These are phyloP conservation scores for Pseudozyma sp. DNA, from an alignment of 1,284 basidiomycete species.

Conservation along the genomic window DNA sequence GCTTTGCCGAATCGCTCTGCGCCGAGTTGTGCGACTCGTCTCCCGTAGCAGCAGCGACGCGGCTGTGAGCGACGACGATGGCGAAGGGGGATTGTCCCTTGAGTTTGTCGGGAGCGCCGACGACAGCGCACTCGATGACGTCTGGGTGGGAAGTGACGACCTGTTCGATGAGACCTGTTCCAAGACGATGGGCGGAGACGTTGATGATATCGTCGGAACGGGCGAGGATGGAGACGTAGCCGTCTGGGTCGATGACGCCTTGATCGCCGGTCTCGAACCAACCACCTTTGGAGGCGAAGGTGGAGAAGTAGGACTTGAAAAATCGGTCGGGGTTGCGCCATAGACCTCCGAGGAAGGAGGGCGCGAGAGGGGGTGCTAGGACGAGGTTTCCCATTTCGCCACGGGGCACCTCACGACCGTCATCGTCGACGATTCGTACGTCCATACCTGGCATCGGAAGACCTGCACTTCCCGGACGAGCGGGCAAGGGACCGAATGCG, in stretches of 20 bases:
- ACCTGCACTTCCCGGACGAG: conserved; percentile 60
- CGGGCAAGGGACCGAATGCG: conserved; percentile 44
- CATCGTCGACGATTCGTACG: conserved; percentile 64
- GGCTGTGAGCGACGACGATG: conserved; percentile 47
- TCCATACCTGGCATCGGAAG: conserved; percentile 65
- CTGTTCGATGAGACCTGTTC: conserved; percentile 63
- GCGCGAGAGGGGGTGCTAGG: conserved; percentile 54
- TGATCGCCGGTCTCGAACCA: conserved; percentile 67
- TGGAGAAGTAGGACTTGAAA: conserved; percentile 54
- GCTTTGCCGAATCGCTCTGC: conserved; percentile 24
- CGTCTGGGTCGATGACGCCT: conserved; percentile 58
- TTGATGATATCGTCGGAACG: conserved; percentile 63
- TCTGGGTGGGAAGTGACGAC: conserved; percentile 50
- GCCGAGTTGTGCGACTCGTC: conserved; percentile 27
- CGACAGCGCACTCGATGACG: conserved; percentile 64
- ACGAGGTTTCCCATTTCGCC: conserved; percentile 67
- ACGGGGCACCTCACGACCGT: conserved; percentile 48
- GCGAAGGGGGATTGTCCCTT: conserved; percentile 67
- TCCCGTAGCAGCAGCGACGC: conserved; percentile 28
- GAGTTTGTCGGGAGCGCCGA: conserved; percentile 62
- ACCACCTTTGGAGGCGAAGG: conserved; percentile 61
- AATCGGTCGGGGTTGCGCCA: conserved; percentile 62
- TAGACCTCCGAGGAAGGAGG: conserved; percentile 58
- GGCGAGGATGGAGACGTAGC: conserved; percentile 63
- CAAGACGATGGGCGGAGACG: conserved; percentile 62